Percentiles rank a stretch among this genome's conserved stretches.
These are phyloP conservation scores for Psilocybe cubensis DNA, from an alignment of 768 basidiomycete species.

Conservation along the genomic window DNA sequence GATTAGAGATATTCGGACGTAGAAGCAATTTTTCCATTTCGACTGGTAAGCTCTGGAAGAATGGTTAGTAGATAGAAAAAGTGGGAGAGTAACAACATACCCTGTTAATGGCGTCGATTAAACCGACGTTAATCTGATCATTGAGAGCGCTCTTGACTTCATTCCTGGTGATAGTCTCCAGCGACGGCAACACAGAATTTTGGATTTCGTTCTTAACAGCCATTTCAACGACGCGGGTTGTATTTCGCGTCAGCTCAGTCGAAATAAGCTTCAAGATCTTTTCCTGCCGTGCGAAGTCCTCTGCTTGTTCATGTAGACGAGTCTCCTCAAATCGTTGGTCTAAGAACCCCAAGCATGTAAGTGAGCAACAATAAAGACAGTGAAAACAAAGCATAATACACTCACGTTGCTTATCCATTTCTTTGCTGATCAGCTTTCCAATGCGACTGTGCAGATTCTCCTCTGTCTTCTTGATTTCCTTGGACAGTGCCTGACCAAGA, in stretches of 20 bases:
- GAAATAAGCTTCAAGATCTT: slow-evolving; percentile 90
- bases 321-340: slow-evolving; percentile 87
- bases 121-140: slow-evolving; percentile 74
- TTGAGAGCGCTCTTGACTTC: slow-evolving; percentile 82
- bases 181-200: slow-evolving; percentile 78
- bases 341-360: slow-evolving; percentile 31
- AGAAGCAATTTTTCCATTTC: slow-evolving; percentile 82
- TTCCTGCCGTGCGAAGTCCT: slow-evolving; percentile 85
- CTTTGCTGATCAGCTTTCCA: slow-evolving; percentile 79
- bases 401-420: slow-evolving; percentile 91
- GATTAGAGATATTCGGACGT: slow-evolving; percentile 75
- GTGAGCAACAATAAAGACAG: slow-evolving; percentile 10
- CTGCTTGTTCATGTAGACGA: slow-evolving; percentile 74
- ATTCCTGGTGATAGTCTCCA: slow-evolving; percentile 80
- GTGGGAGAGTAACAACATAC: slow-evolving; percentile 41
- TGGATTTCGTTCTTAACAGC: slow-evolving; percentile 87
- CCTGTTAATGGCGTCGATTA: slow-evolving; percentile 74
- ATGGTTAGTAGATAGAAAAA: slow-evolving; percentile 15
- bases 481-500: slow-evolving; percentile 61
- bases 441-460: slow-evolving; percentile 78
- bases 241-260: slow-evolving; percentile 84
- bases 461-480: slow-evolving; percentile 85
- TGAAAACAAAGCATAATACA: slow-evolving; percentile 17
- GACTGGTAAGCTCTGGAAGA: slow-evolving; percentile 64
- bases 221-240: slow-evolving; percentile 86